Percentiles rank a stretch among this genome's conserved stretches.
Conservation (phyloP, 495 filamentous ascomycete species). For the Thermothielavioides terrestris region DNA sequence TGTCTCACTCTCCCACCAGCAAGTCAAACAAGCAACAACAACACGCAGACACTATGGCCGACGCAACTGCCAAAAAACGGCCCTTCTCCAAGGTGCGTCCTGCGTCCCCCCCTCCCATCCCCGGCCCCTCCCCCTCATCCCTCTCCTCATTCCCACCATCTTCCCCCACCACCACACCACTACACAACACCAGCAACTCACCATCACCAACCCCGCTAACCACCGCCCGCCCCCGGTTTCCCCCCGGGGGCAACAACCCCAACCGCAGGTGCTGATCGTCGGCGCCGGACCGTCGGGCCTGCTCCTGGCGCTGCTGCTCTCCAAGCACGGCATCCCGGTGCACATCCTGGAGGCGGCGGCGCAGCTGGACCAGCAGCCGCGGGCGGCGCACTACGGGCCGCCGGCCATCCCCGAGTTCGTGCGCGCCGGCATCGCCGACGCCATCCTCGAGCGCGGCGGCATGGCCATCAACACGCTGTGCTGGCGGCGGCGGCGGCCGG, state of each 20-base stretch:
- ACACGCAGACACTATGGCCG: neutral
- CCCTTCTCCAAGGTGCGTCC: neutral
- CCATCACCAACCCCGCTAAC: conserved; percentile 6
- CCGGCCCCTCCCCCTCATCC: neutral
- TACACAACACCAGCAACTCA: conserved; percentile 15
- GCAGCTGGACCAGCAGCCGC: conserved; percentile 46
- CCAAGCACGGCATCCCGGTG: conserved; percentile 46
- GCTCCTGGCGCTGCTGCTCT: conserved; percentile 48
- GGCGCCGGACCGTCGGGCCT: conserved; percentile 54
- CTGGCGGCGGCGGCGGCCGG: conserved; percentile 45
- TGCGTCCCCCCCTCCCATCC: neutral
- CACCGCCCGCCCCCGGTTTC: neutral
- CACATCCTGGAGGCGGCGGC: conserved; percentile 45
- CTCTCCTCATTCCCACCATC: neutral
- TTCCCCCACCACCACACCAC: neutral
- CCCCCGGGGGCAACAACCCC: no score
- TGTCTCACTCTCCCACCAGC: no score
- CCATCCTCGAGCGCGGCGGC: conserved; percentile 40
- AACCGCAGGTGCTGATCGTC: conserved; percentile 41
- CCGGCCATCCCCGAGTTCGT: conserved; percentile 44
- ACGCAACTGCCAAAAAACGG: neutral
- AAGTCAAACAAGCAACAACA: neutral
- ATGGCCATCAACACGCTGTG: conserved; percentile 42
- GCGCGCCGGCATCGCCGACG: conserved; percentile 48
- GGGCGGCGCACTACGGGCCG: conserved; percentile 45